Evolutionary conservation across 371 early-diverging fungal species (phyloP), one percentile per base, ranked within the genome.

Genomic region (Mucor mucedo): DNA sequence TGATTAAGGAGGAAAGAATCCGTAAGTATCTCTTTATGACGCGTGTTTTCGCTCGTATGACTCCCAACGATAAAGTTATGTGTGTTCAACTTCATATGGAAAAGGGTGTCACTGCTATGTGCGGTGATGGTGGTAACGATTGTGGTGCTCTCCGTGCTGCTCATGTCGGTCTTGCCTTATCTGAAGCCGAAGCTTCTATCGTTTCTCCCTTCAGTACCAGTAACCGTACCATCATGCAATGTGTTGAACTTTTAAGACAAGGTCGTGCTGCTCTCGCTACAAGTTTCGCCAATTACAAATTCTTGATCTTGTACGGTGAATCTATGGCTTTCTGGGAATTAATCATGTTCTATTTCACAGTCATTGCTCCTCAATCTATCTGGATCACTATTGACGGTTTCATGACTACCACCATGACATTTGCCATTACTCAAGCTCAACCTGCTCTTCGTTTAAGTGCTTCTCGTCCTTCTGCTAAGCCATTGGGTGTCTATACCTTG

Each of bases 121-220:
- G 93, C 73, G 98, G 98, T 62, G 98, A 98, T 75, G 98, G 97
- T 58, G 95, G 91, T 27, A 98, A 98, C 76, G 98, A 98, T 76
- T 91, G 93, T 65, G 97, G 94, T 49, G 98, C 98, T 13, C 77
- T 98, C 49, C 89, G 91, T 47, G 92, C 90, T 50, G 92, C 96
- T 10, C 94, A 95, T 69, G 95, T 93, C 13, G 97, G 98, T 48
- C 63, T 98, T 9, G 92, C 96, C 42, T 79, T 98, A 29, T 90
- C 92, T 3, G 87, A 84, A 53, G 76, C 88, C n/a, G 88, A 88
- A 63, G 89, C 93, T 1, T 93, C 90, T 32, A 79, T 96, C 40
- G 94, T 93, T 5, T 87, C 95, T 21, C 93, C 91, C 49, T 98
- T 97, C 77, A 87, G 89, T 38, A 87, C 89, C 7, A 69, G 33